A percentile compares a stretch with the other conserved stretches of the same genome.
phyloP scores from a whole-genome alignment of 1,139 yeast species.

The Yamadazyma kanchanaburiensis region DNA sequence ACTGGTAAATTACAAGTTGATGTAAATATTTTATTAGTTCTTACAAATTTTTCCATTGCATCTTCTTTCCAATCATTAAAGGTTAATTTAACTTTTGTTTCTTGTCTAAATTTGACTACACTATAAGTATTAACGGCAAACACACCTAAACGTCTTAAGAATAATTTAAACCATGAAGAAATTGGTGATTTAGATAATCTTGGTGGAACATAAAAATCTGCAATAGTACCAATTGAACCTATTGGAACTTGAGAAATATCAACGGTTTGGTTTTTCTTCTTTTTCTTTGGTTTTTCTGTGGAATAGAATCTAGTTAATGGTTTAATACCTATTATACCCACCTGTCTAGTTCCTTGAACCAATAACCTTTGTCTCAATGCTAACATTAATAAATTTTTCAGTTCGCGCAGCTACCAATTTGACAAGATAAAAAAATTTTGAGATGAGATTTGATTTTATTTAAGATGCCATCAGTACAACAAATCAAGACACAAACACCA shows the following conservation, averaged over 20 bases:
- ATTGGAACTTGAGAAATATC: slow-evolving; percentile 41
- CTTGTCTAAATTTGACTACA: slow-evolving; percentile 39
- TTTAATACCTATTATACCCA: slow-evolving; percentile 1
- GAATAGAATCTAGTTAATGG: background rate
- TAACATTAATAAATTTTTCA: too few species aligned
- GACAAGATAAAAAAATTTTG: slow-evolving; percentile 8
- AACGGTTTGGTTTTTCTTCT: slow-evolving; percentile 19
- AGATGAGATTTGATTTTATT: slow-evolving; percentile 6
- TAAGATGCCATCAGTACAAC: slow-evolving; percentile 31
- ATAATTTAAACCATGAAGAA: slow-evolving; percentile 35
- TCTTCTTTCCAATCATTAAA: slow-evolving; percentile 46
- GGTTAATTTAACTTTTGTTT: slow-evolving; percentile 34
- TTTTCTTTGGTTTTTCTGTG: slow-evolving; percentile 8
- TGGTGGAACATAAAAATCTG: slow-evolving; percentile 46
- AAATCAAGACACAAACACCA: slow-evolving; percentile 5
- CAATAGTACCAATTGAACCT: slow-evolving; percentile 38
- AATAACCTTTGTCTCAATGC: too few species aligned
- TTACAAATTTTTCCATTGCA: slow-evolving; percentile 40
- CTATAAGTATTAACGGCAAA: slow-evolving; percentile 44
- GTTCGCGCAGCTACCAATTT: too few species aligned
- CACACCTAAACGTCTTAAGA: slow-evolving; percentile 36
- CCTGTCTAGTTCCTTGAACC: background rate
- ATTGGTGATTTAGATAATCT: slow-evolving; percentile 27
- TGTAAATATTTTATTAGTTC: slow-evolving; percentile 42
- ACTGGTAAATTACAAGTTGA: slow-evolving; percentile 34